Base-by-base conservation (phyloP, 352 stramenopile species). In the Globisporangium nunn region DNA sequence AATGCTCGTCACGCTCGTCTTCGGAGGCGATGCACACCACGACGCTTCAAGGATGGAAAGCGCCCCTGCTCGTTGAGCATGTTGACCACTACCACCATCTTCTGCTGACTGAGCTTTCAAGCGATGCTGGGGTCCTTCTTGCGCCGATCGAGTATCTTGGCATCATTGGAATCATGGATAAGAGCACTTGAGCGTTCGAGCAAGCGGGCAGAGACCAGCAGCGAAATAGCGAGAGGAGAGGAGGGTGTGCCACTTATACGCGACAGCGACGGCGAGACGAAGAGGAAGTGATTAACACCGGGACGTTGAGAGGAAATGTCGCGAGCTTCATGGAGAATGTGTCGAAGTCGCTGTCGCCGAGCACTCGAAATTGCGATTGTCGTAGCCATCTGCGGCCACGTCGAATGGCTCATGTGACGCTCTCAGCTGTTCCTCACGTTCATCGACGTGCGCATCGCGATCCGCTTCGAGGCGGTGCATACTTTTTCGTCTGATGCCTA, bases 81-180 rank as follows among this genome's bases (percentile, higher is more conserved):
- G 67, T 89, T 90, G 40, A 88, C 62, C 53, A 87, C 78, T 2
- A 74, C 70, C 37, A 90, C 79, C 15, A 78, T 76, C 56, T 92
- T 92, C 59, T 92, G 77, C 73, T 92, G 82, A 58, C 90, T 75
- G 44, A 91, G 68, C 52, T 88, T 75, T 45, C 74, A 48, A 92
- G 56, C 8, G 72, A 74, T 6, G 73, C 74, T 39, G 79, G 75
- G 33, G 90, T 59, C 39, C 50, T 76, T 75, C 64, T 77, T 78
- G 54, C 74, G 71, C 74, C 68, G 81, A 39, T 74, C 69, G 53
- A 71, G 59, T 71, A 91, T 78, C 66, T 85, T 91, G 62, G 66
- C 61, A 61, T 91, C 78, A 88, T 85, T 14, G 62, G 49, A 64
- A 72, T 64, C 68, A 75, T 75, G 14, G 14, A 47, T 17, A 15